phyloP scores from a whole-genome alignment of 257 asterid species.

The Cordia subcordata region DNA sequence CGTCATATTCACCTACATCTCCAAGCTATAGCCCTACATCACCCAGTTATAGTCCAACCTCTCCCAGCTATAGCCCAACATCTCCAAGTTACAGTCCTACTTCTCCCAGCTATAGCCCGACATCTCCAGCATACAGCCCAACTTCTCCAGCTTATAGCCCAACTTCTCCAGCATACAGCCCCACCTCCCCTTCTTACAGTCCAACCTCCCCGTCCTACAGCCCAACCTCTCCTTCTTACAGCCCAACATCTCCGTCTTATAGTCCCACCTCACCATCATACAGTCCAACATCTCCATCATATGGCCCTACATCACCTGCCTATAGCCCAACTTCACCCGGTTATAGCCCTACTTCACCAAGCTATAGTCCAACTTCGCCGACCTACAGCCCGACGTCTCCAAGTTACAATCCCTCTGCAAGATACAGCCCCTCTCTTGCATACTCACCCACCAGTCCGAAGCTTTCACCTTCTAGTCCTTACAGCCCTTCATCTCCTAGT shows the following conservation, averaged over 20 bases:
- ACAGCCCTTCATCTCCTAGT: constrained; percentile 95
- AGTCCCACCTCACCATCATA: constrained; percentile 85
- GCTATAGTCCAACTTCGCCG: constrained; percentile 84
- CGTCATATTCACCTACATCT: constrained; percentile 82
- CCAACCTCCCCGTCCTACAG: constrained; percentile 83
- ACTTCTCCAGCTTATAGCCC: constrained; percentile 92
- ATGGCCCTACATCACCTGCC: constrained; percentile 80
- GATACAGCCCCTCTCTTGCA: constrained; percentile 89
- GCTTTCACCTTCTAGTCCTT: constrained; percentile 84
- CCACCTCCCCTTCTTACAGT: constrained; percentile 75
- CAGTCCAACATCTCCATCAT: constrained; percentile 69
- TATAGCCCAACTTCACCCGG: constrained; percentile 90
- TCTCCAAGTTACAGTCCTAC: constrained; percentile 78
- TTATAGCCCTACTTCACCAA: constrained; percentile 92
- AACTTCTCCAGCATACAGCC: constrained; percentile 76
- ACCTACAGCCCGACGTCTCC: constrained; percentile 78
- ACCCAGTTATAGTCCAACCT: constrained; percentile 78
- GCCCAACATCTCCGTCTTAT: constrained; percentile 85
- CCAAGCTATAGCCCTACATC: constrained; percentile 71
- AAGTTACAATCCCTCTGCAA: constrained; percentile 80
- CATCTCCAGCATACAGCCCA: constrained; percentile 82
- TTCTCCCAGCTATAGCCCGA: constrained; percentile 80
- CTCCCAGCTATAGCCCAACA: constrained; percentile 85
- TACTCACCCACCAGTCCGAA: constrained; percentile 94
- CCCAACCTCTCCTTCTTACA: constrained; percentile 82